Base-by-base conservation (phyloP, 2,329 filamentous ascomycete genomes). In the Fusarium burgessii region DNA sequence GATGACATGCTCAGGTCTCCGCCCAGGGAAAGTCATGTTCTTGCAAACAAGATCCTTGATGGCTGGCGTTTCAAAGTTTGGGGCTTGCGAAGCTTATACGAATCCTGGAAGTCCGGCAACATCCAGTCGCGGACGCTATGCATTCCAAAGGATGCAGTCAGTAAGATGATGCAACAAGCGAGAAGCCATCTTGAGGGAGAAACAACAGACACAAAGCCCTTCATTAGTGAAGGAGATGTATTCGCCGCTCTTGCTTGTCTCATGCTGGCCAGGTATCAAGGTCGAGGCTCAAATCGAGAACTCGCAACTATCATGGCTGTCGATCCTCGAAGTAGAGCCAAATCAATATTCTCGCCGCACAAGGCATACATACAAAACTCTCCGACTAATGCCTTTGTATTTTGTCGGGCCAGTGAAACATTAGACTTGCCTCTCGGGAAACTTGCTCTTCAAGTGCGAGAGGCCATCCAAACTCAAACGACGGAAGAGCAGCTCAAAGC, bases 401-500 rank as follows among this genome's bases (percentile, higher is more conserved):
- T 70, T n/a, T 60, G 66, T 7, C 62, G 8, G 0, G 58, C 57
- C 12, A 36, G 38, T 0, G 58, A 70, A 5, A 33, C 38, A 7
- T 11, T 63, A 5, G 42, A 52, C 2, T 3, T 71, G 14, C 51
- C 70, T 10, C 20, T 70, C 2, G 71, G 71, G 10, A 46, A 63
- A 23, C 56, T 74, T 9, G 71, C 71, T 8, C 60, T 73, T 5
- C 38, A 42, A 18, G 58, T 61, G 7, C 62, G 71, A 18, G 5
- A 58, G 20, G 54, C 68, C 1, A 70, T 73, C 12, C 49, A 56
- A 17, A n/a, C 29, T 17, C 71, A 74, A n/a, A 46, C 61, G 1
- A 73, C 71, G 1, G 71, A 73, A 12, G 65, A 70, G 17, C 71
- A 73, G n/a, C 47, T 74, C 7, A 73, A 70, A 42, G 56, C 62